Evolutionary conservation across 176 grass and related monocot species (phyloP), one percentile per base, ranked within the genome.

Genomic region (Carex myosuroides): DNA sequence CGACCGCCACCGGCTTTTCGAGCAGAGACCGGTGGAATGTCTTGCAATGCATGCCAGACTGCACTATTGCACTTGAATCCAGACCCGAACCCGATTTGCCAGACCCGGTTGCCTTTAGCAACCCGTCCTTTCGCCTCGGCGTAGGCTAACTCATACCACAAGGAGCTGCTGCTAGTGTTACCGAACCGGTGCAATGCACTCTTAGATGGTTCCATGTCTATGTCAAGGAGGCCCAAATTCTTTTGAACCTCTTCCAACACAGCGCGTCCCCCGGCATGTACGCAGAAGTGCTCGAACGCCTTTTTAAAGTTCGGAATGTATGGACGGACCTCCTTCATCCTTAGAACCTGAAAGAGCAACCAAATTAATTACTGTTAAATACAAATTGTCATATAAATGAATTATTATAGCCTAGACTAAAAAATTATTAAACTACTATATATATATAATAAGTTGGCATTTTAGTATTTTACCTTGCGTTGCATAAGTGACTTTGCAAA

Each of bases 221-320:
- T 41, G 6, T 86, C 83, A 8, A 39, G 54, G 13, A 94, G 88
- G 22, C 81, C 76, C n/a, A 94, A 87, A 83, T 90, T 94, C 18
- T 91, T 90, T 61, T 94, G 90, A 54, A 94, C 70, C 80, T 92
- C 92, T 29, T 92, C 92, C 35, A 94, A 85, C 81, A 94, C 94
- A 4, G 94, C 91, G 12, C 94, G 87, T 4, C 94, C 91, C 6
- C 94, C 94, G 2, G 94, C 91, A 44, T 93, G 94, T 86, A 96
- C 89, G 62, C 94, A 96, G 87, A 96, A 96, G 83, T 96, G 94
- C 20, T 96, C 94, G 85, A 96, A 90, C 63, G 94, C 91, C 46
- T 86, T 91, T n/a, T 87, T 86, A 85, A 96, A 96, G 81, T 93
- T 76, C 8, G 94, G 94, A 52, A 96, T 87, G 76, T 93, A 93